Conservation (phyloP, 2,329 filamentous ascomycete genomes). For the Coniochaeta sp. region DNA sequence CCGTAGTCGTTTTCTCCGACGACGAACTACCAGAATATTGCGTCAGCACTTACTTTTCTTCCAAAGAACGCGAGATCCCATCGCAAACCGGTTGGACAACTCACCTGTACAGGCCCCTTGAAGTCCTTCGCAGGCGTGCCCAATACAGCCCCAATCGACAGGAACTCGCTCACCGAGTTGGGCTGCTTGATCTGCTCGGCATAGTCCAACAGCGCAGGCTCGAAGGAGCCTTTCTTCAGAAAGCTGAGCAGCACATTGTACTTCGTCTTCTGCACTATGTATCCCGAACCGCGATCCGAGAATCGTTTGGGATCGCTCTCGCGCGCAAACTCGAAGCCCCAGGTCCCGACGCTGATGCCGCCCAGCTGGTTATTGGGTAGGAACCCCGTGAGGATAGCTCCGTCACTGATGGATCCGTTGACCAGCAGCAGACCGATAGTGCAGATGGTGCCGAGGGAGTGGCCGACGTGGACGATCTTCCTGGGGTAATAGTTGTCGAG, state of each 20-base stretch:
- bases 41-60: no score
- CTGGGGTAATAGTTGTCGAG: conserved; percentile 15
- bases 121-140: conserved; percentile 16
- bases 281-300: conserved; percentile 12
- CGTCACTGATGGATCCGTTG: conserved; percentile 26
- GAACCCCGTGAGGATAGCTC: conserved; percentile 29
- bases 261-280: conserved; percentile 14
- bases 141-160: conserved; percentile 14
- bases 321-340: conserved; percentile 14
- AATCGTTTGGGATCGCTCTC: conserved; percentile 12
- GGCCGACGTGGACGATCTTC: conserved; percentile 20
- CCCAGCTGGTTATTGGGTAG: conserved; percentile 17
- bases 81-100: background rate
- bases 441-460: conserved; percentile 18
- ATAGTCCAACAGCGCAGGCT: conserved; percentile 19
- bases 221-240: conserved; percentile 20
- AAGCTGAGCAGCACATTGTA: conserved; percentile 25
- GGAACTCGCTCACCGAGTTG: conserved; percentile 20
- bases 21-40: conserved; percentile 14
- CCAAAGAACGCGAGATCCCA: no score
- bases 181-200: conserved; percentile 24
- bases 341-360: conserved; percentile 9
- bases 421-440: conserved; percentile 19
- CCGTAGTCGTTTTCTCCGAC: conserved; percentile 23
- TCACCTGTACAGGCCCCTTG: conserved; percentile 17